Evolutionary conservation across 148 eudicot genomes (phyloP), one percentile per base, ranked within the genome.

Genomic region (Fagopyrum homotropicum): DNA sequence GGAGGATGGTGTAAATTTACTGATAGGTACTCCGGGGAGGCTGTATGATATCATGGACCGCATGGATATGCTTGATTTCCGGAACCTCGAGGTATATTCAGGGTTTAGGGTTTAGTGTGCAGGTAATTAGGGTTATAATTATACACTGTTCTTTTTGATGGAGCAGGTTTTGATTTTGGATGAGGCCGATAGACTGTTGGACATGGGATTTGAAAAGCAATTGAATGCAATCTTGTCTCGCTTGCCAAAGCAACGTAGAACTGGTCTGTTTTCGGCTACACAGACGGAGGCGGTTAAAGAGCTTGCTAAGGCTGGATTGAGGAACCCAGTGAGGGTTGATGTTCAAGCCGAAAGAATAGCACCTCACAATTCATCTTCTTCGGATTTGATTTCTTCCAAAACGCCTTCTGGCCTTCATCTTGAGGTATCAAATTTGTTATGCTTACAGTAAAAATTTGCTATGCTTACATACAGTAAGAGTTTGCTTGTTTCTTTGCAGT

Each of bases 231-330:
- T 95, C 63, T 83, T 95, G 75, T 85, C 91, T 52, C 93, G 93
- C 75, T 84, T 95, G 63, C 93, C 92, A 47, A 95, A 95, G 90
- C 85, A 85, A 60, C 91, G 98, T 75, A 91, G 98, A 83, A 95
- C 98, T 74, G 98, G 98, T 82, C 91, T 95, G 73, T 95, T 95
- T 78, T 92, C 98, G 51, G 97, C 98, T 66, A 95, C 98, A 61
- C 98, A 95, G 77, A 95, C 98, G 17, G 96, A 92, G 80, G 98
- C 98, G 66, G 97, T 95, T 80, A 86, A 83, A 76, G 98, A 95
- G 82, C 91, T 95, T 55, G 75, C 98, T 44, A 92, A 92, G 77
- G 98, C 98, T 73, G 96, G 98, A 69, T 81, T 95, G 79, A 89
- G 98, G 79, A 95, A 95, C 81, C 93, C 93, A 44, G 89, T 90